Evolutionary conservation across 2,329 filamentous ascomycete genomes (phyloP), one percentile per base, ranked within the genome.

Genomic region (Talaromyces sp.): DNA sequence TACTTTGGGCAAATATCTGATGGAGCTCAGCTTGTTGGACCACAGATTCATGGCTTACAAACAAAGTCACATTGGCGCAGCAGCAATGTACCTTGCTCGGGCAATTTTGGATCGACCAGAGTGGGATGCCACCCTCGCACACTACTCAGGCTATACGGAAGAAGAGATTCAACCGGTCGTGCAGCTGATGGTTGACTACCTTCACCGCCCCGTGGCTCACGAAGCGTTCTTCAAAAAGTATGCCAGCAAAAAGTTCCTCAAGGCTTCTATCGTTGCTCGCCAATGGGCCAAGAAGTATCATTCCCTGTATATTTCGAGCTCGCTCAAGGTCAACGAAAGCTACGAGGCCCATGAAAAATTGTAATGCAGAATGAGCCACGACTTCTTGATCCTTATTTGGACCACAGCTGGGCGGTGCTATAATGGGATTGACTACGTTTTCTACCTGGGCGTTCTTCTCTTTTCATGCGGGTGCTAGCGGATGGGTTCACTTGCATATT

Each of bases 201-300:
- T 99, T 44, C 90, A 90, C 62, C 88, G 91, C 13, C 95, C 93
- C 28, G 90, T 97, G 59, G 85, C 88, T 51, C 95, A 99, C 72
- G 93, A 98, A 75, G 96, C 95, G 42, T 97, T 99, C 83, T 98
- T 97, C 84, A 96, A 96, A 85, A 99, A 99, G 79, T 99, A 99
- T 76, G 95, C 95, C 61, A 96, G 92, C 85, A 99, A 98, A 84
- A 97, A 96, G 80, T 99, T 98, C 80, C 81, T 98, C 70, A 99
- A 99, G 82, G 93, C 92, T 69, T 97, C 93, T 28, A 92, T 98
- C 70, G 83, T 96, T 64, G 90, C 93, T 39, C 91, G 93, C 69
- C 87, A 90, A 72, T 99, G 95, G 95, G 92, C 92, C 62, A 97
- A 96, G 83, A 90, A 89, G 75, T 90, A 90, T 68, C 72, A 77